Conservation (phyloP, 1,284 basidiomycete genomes). For the Apiotrichum sp. region DNA sequence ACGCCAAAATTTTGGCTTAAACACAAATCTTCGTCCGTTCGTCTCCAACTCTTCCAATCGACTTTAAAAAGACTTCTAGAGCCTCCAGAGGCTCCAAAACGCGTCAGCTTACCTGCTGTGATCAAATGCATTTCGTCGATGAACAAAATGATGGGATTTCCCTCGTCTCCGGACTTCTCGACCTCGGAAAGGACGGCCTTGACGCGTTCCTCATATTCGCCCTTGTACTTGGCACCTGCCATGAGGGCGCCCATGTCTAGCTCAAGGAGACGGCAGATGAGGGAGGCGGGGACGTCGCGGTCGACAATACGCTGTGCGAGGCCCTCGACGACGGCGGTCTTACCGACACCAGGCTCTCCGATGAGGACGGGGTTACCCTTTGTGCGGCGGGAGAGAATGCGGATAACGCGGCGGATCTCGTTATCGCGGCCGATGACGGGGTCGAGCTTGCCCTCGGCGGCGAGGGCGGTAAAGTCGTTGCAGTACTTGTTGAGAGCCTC, state of each 20-base stretch:
- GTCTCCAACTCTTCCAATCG: too few species aligned
- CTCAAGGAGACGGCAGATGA: conserved; percentile 70
- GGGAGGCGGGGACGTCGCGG: conserved; percentile 84
- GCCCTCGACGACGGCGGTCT: conserved; percentile 90
- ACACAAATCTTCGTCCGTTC: too few species aligned
- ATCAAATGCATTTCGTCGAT: conserved; percentile 91
- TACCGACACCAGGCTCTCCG: conserved; percentile 83
- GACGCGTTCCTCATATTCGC: conserved; percentile 96
- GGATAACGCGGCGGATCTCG: conserved; percentile 55
- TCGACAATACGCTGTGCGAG: conserved; percentile 94
- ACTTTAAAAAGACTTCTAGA: too few species aligned
- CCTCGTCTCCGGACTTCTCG: conserved; percentile 81
- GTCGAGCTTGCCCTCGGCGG: conserved; percentile 53
- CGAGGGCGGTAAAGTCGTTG: conserved; percentile 47
- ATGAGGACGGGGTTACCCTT: conserved; percentile 57
- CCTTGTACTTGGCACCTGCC: conserved; percentile 91
- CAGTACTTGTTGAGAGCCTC: conserved; percentile 50
- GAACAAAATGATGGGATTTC: conserved; percentile 83
- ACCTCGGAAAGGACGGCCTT: conserved; percentile 86
- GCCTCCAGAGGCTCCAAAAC: too few species aligned
- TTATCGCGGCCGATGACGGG: conserved; percentile 56
- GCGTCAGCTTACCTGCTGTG: conserved; percentile 56
- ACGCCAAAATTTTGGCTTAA: too few species aligned
- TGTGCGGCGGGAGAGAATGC: conserved; percentile 66
- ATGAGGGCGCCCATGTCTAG: conserved; percentile 89